Conservation (phyloP, 1,284 basidiomycete species). For the Irpex sp. region DNA sequence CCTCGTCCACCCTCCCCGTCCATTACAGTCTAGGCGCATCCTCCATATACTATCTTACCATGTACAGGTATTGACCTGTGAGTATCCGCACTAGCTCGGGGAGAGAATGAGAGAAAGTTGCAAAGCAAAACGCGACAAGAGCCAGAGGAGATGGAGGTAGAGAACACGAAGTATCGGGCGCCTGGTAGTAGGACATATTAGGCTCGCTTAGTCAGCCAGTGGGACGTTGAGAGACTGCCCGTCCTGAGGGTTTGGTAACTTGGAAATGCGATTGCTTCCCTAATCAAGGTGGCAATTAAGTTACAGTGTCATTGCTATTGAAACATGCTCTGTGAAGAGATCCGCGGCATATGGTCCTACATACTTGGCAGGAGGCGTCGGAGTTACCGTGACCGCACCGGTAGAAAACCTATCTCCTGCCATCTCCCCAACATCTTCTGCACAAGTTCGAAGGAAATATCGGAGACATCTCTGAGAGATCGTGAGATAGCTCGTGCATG, state of each 20-base stretch:
- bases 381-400: neutral
- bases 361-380: too few species aligned
- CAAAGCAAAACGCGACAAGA: neutral
- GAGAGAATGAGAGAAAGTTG: neutral
- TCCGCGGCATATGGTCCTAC: too few species aligned
- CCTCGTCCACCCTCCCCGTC: neutral
- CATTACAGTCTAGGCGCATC: neutral
- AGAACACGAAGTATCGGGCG: neutral
- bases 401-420: neutral
- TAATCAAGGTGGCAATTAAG: too few species aligned
- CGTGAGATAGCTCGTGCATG: neutral
- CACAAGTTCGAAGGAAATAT: neutral
- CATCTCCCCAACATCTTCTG: neutral
- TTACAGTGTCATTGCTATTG: too few species aligned
- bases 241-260: too few species aligned
- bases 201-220: neutral
- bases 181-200: neutral
- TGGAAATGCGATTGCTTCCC: too few species aligned
- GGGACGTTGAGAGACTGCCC: neutral
- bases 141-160: conserved; percentile 4
- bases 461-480: neutral
- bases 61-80: neutral
- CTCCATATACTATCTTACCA: neutral
- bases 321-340: too few species aligned
- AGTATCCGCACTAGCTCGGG: neutral